These are phyloP conservation scores for Daldinia loculata DNA, from an alignment of 495 filamentous ascomycete genomes.

Conservation along the genomic window DNA sequence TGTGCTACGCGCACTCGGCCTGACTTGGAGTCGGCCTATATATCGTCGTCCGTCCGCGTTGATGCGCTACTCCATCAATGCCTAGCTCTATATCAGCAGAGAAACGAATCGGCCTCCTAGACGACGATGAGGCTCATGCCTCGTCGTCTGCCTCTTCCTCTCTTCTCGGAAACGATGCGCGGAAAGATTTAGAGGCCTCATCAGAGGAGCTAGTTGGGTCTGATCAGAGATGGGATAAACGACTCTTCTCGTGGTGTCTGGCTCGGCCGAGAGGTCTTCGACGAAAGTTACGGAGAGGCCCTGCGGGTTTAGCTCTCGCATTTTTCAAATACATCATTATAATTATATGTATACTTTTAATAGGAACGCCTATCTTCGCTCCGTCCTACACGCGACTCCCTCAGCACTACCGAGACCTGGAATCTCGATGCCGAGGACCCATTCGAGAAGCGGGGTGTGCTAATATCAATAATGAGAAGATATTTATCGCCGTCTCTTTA, in stretches of 20 bases:
- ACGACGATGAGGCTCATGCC: conserved; percentile 32
- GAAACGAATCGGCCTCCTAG: conserved; percentile 30
- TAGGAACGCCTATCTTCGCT: conserved; percentile 61
- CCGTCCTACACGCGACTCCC: conserved; percentile 68
- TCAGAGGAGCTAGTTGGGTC: neutral
- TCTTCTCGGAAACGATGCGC: conserved; percentile 26
- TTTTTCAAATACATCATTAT: conserved; percentile 29
- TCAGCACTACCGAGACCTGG: conserved; percentile 54
- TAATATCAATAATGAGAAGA: conserved; percentile 69
- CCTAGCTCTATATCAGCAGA: conserved; percentile 32
- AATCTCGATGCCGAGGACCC: conserved; percentile 32
- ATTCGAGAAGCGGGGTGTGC: conserved; percentile 60
- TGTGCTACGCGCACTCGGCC: conserved; percentile 22
- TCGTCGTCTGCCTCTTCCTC: conserved; percentile 31
- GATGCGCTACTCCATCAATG: conserved; percentile 30
- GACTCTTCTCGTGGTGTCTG: conserved; percentile 30
- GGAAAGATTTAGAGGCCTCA: conserved; percentile 22
- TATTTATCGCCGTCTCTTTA: conserved; percentile 80
- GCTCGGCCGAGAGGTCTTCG: conserved; percentile 27
- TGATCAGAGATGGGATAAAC: conserved; percentile 23
- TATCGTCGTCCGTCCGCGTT: conserved; percentile 7
- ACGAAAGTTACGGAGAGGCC: conserved; percentile 31
- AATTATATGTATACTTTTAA: conserved; percentile 38
- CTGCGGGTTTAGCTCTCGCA: conserved; percentile 3
- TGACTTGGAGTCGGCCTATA: conserved; percentile 5